Conservation (phyloP, 352 stramenopile genomes). For the Elongisporangium anandrum region DNA sequence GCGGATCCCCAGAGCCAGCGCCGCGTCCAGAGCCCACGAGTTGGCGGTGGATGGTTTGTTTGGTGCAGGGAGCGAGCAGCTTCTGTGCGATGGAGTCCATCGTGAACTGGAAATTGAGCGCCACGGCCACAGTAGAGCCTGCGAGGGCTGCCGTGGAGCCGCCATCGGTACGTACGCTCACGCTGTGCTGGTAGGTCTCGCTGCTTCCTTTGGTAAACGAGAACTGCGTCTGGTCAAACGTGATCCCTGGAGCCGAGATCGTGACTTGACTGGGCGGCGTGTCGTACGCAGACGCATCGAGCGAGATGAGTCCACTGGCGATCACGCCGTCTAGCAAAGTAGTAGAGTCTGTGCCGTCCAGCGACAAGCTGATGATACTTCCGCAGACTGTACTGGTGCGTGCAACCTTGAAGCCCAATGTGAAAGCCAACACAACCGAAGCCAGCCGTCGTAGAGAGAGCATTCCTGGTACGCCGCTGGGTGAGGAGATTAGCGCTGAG, state of each 20-base stretch:
- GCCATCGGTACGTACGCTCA: background rate
- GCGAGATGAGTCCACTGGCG: background rate
- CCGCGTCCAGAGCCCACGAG: slow-evolving; percentile 7
- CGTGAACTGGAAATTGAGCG: slow-evolving; percentile 2
- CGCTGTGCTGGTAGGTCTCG: background rate
- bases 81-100: slow-evolving; percentile 6
- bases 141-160: background rate
- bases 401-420: background rate
- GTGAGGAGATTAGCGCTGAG: background rate
- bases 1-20: slow-evolving; percentile 20
- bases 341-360: background rate
- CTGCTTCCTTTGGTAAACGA: background rate
- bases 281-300: background rate
- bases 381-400: background rate
- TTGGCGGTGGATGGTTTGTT: slow-evolving; percentile 14
- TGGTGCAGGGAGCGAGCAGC: slow-evolving; percentile 7
- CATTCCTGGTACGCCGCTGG: background rate
- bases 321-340: background rate
- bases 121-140: background rate
- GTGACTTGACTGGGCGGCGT: background rate
- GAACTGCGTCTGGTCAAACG: background rate
- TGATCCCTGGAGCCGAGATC: background rate
- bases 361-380: background rate
- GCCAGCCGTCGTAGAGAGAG: background rate
- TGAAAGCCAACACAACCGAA: background rate